phyloP scores from a whole-genome alignment of 305 asterid genomes.

The Solanum hybrid region DNA sequence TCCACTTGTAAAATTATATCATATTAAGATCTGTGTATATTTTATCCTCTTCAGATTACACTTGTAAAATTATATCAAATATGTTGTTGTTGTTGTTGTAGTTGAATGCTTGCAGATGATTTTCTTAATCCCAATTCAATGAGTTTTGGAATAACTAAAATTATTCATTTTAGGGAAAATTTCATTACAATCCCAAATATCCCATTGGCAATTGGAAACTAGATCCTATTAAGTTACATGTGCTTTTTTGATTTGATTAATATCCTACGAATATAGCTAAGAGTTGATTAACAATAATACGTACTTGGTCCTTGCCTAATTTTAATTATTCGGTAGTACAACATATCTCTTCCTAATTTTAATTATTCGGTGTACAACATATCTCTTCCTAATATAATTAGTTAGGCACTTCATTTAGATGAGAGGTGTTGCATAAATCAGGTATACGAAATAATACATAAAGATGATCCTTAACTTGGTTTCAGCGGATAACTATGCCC shows the following conservation, averaged over 20 bases:
- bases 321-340: neutral
- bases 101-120: neutral
- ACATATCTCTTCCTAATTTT: neutral
- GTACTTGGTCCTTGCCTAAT: neutral
- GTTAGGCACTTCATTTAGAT: neutral
- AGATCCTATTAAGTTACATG: neutral
- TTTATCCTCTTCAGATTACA: accelerated
- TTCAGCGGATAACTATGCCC: too few relatives aligned
- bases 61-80: neutral
- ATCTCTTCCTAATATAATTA: neutral
- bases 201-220: neutral
- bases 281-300: neutral
- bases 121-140: neutral
- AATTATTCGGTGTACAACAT: neutral
- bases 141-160: neutral
- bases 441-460: neutral
- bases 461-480: too few relatives aligned
- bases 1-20: neutral
- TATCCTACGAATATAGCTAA: neutral
- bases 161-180: neutral
- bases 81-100: neutral
- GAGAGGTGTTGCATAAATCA: neutral
- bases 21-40: neutral
- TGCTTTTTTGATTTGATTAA: neutral
- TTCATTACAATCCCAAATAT: neutral